Evolutionary conservation across 495 filamentous ascomycete genomes (phyloP), one percentile per base, ranked within the genome.

Genomic region (Venustampulla echinocandica): DNA sequence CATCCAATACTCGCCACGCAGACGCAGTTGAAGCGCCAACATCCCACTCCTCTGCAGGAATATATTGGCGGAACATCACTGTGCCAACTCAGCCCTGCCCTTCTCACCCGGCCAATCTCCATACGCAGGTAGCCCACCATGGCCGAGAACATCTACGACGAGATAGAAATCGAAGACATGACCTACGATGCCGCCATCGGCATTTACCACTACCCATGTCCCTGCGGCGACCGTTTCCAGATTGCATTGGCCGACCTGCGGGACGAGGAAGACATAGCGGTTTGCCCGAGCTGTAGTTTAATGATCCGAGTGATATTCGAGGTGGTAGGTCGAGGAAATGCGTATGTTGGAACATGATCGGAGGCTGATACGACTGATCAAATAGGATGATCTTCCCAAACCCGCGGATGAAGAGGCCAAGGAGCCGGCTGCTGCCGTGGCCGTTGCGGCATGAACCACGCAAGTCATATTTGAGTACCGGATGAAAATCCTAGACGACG

Each of bases 101-200:
- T 24, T 25, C 11, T 11, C 17, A 19, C 30, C 39, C 37, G 39
- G 37, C 42, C n/a, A n/a, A n/a, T n/a, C n/a, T n/a, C n/a, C n/a
- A n/a, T n/a, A n/a, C n/a, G n/a, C n/a, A n/a, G n/a, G n/a, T n/a
- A n/a, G n/a, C n/a, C n/a, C n/a, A n/a, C n/a, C n/a, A 57, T 57
- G 83, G 72, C 80, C 19, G 83, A 85, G 37, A 66, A 71, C 46
- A 84, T 95, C 58, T 98, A 98, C 72, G 92, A 98, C 65, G 90
- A 98, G 66, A 88, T 98, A 68, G 92, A 98, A 62, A 96, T 98
- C 74, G 92, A 98, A 64, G 92, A 98, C 63, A 94, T 97, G 85
- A 92, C 87, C 60, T 98, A 79, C 64, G 88, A 98, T 64, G 66
- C 80, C 19, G 73, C 73, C 2, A 71, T 87, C 17, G 80, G 93